phyloP scores from a whole-genome alignment of 2,329 filamentous ascomycete genomes.

The Hypocrella siamensis region DNA sequence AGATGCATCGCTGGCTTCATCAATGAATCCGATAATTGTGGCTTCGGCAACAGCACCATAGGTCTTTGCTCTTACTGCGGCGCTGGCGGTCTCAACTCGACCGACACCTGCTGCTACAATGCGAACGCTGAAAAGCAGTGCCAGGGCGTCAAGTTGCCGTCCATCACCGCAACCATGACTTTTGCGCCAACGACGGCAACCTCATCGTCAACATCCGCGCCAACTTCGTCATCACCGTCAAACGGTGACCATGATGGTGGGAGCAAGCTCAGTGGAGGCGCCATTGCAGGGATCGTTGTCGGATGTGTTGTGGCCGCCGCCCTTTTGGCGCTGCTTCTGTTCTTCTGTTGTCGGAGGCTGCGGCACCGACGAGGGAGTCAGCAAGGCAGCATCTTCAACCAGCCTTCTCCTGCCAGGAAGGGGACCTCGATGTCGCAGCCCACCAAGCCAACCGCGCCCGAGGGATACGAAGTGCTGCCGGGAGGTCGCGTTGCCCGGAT shows the following conservation, averaged over 20 bases:
- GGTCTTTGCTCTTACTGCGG: conserved; percentile 82
- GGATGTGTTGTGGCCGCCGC: conserved; percentile 59
- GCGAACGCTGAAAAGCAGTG: conserved; percentile 63
- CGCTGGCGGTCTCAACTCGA: conserved; percentile 72
- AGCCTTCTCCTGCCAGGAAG: conserved; percentile 59
- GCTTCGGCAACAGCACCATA: conserved; percentile 54
- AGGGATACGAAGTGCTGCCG: conserved; percentile 60
- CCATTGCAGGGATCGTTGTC: conserved; percentile 81
- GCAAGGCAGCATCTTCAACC: conserved; percentile 69
- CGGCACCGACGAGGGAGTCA: conserved; percentile 44
- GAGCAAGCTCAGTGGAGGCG: conserved; percentile 54
- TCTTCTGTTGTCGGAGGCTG: conserved; percentile 41
- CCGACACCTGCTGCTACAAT: conserved; percentile 86
- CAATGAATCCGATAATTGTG: conserved; percentile 81
- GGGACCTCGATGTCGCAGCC: conserved; percentile 26
- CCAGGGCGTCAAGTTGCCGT: conserved; percentile 60
- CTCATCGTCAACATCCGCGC: conserved; percentile 20
- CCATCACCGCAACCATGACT: conserved; percentile 52
- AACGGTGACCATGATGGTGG: conserved; percentile 9
- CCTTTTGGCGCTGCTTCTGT: conserved; percentile 52
- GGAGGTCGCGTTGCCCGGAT: conserved; percentile 88
- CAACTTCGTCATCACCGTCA: conserved; percentile 6
- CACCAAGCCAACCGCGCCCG: conserved; percentile 17
- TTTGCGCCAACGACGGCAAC: conserved; percentile 34
- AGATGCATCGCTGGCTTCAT: conserved; percentile 58